These are phyloP conservation scores for Amaranthus cruentus DNA, from an alignment of 148 eudicot species.

Conservation along the genomic window DNA sequence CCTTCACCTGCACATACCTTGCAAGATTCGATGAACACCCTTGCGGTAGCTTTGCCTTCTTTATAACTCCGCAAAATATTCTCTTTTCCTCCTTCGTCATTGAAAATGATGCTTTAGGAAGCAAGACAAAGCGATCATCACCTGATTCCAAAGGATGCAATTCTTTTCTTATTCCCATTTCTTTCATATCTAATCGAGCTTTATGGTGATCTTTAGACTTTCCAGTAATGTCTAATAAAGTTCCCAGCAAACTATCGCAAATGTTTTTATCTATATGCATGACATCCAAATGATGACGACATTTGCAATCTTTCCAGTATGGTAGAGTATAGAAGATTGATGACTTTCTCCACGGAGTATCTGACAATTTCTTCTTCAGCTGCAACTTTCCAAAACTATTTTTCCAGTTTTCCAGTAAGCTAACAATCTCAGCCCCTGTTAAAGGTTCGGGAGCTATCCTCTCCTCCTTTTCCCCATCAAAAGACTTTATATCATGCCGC, in stretches of 20 bases:
- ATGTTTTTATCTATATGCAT: constrained; percentile 18
- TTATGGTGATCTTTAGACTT: constrained; percentile 8
- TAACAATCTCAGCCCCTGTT: not conserved
- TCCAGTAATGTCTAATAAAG: constrained; percentile 1
- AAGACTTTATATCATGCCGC: not conserved
- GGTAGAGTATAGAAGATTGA: constrained; percentile 3
- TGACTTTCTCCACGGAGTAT: constrained; percentile 4
- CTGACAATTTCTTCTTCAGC: not conserved
- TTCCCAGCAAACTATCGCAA: not conserved
- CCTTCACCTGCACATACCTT: constrained; percentile 5
- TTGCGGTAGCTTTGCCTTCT: constrained; percentile 9
- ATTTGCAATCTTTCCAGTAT: not conserved
- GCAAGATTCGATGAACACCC: constrained; percentile 3
- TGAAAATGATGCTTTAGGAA: constrained; percentile 6
- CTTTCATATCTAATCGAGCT: constrained; percentile 4
- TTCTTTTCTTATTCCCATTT: not conserved
- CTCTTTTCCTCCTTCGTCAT: not conserved
- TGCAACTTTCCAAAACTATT: not conserved
- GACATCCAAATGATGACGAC: not conserved
- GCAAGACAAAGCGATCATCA: not conserved
- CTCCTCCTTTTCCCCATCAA: not conserved
- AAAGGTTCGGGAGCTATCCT: not conserved
- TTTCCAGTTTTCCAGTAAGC: not conserved
- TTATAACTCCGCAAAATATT: not conserved
- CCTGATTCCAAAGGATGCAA: not conserved